Base-by-base conservation (phyloP, 1,284 basidiomycete genomes). In the Rhodotorula sp. region DNA sequence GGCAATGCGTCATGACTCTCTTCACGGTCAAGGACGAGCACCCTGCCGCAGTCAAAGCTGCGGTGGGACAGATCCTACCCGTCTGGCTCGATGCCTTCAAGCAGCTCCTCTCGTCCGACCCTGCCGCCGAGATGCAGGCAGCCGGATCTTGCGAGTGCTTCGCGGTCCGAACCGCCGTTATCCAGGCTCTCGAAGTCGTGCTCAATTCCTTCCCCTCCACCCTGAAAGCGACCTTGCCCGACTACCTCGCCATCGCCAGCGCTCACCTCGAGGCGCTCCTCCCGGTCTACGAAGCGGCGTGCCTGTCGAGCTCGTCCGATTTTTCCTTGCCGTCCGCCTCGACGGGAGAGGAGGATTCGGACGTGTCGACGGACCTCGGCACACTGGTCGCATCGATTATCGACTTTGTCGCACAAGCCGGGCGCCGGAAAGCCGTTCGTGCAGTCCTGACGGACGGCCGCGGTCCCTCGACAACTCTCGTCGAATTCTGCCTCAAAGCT, bases 21-120 rank as follows among this genome's bases (percentile, higher is more conserved):
- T 93, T 90, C 82, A 98, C 95, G 89, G 92, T 98, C 70, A 93
- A 93, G 80, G 93, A 94, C 58, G 89, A 92, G 77, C 91, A 94
- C 78, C 92, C 93, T 0, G 87, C 90, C 62, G 87, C 91, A 0
- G 91, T 92, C 58, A 91, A 91, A 78, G 89, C 91, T 78, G 93
- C 93, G 0, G 87, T 88, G 20, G 87, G 87, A 46, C 87, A 87
- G 51, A 87, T 97, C 61, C 86, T 97, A 8, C 92, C 94, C 0
- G 85, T 89, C 20, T 99, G 96, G 96, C 83, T 96, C 21, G 88
- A 90, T 58, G 91, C 91, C 1, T 93, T 96, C 84, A 87, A 87
- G 71, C 87, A 88, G 21, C 84, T 96, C 14, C 83, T 97, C n/a
- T 85, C 83, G 10, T 21, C 59, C n/a, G 75, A 76, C 58, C 49